Conservation (phyloP, 345 rosid genomes). For the Eucalyptus curtisii region DNA sequence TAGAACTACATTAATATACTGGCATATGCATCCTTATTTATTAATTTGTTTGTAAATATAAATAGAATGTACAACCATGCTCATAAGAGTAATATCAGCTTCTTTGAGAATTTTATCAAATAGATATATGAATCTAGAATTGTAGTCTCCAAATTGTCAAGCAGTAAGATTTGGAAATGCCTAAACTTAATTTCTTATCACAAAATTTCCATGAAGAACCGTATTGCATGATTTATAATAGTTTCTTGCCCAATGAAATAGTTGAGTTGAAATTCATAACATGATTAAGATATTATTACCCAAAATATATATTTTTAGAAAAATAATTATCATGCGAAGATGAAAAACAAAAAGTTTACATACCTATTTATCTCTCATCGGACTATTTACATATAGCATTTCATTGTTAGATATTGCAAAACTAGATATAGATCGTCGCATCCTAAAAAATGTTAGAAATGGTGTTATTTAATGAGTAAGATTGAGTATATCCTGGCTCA, state of each 20-base stretch:
- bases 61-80: neutral
- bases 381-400: neutral
- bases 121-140: neutral
- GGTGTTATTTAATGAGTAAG: neutral
- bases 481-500: neutral
- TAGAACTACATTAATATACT: neutral
- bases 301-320: neutral
- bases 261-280: neutral
- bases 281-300: neutral
- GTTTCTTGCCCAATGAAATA: neutral
- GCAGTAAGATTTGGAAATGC: neutral
- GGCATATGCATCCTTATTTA: neutral
- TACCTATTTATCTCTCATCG: neutral
- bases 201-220: neutral
- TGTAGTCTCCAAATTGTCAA: neutral
- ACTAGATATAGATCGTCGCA: fast-evolving
- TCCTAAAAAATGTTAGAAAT: neutral
- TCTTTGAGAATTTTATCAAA: neutral
- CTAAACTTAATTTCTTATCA: neutral
- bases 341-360: neutral
- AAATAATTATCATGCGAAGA: neutral
- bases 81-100: neutral
- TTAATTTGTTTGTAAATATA: neutral
- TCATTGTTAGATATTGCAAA: fast-evolving
- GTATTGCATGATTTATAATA: neutral